A percentile compares a stretch with the other conserved stretches of the same genome.
Conservation (phyloP, 352 stramenopile species). For the Thraustotheca clavata region DNA sequence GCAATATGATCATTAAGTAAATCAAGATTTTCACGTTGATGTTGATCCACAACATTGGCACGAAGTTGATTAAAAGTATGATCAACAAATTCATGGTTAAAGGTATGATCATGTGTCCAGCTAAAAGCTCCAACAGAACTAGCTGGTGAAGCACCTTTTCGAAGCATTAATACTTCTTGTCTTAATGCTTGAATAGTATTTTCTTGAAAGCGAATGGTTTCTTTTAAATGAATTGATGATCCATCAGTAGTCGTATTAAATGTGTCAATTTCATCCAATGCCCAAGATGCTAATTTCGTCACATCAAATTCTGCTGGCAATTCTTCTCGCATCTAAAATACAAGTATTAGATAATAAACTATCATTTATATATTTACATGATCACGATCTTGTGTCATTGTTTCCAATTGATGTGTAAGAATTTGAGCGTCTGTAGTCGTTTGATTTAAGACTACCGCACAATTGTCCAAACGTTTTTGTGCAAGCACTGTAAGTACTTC, state of each 20-base stretch:
- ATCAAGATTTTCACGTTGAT: constrained; percentile 9
- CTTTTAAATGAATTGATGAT: not conserved
- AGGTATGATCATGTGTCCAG: not conserved
- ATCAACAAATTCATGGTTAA: not conserved
- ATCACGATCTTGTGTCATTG: constrained; percentile 15
- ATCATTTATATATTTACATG: constrained; percentile 6
- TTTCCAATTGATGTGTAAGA: constrained; percentile 12
- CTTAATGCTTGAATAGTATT: constrained; percentile 7
- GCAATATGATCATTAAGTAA: constrained; percentile 12
- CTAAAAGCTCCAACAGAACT: not conserved
- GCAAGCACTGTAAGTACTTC: constrained; percentile 6
- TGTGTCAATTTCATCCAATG: constrained; percentile 4
- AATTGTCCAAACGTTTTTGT: constrained; percentile 1
- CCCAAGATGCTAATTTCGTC: constrained; percentile 16
- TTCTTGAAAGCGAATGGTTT: constrained; percentile 17
- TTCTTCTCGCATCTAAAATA: constrained; percentile 4
- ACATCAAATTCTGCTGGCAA: not conserved
- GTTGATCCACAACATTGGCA: not conserved
- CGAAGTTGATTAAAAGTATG: constrained; percentile 1
- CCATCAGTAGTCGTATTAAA: not conserved
- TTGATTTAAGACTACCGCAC: not conserved
- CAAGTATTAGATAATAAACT: not conserved
- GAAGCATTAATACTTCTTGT: constrained; percentile 1
- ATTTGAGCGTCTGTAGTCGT: not conserved
- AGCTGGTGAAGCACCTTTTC: not conserved